Evolutionary conservation across 352 stramenopile species (phyloP).

Genomic region (Globisporangium acanthophoron): DNA sequence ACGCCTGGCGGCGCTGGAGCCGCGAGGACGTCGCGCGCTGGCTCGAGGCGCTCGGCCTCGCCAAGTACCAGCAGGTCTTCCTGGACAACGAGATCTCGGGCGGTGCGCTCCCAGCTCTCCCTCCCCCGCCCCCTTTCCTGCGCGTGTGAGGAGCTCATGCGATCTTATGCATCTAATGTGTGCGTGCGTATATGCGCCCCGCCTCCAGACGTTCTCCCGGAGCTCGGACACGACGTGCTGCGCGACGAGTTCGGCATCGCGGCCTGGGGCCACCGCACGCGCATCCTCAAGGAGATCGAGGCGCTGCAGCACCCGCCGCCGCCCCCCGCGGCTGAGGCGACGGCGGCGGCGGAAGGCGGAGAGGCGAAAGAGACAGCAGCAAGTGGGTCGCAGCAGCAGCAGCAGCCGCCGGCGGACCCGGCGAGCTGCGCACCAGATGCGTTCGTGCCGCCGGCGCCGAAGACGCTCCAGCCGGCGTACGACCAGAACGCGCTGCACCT

Average conservation of each 20-base stretch:
- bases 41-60: slow-evolving; percentile 13
- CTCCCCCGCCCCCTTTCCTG: neutral
- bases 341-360: neutral
- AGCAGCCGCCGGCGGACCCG: slow-evolving; percentile 2
- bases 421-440: neutral
- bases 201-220: slow-evolving; percentile 39
- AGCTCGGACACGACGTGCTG: slow-evolving; percentile 56
- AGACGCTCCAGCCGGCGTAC: neutral
- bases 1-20: slow-evolving; percentile 11
- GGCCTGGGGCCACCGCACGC: slow-evolving; percentile 54
- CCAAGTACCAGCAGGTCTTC: slow-evolving; percentile 33
- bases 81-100: slow-evolving; percentile 49
- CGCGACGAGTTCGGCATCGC: slow-evolving; percentile 59
- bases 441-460: neutral
- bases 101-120: slow-evolving; percentile 13
- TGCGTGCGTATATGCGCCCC: neutral
- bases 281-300: slow-evolving; percentile 53
- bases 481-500: slow-evolving; percentile 58
- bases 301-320: slow-evolving; percentile 19
- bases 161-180: too few species aligned
- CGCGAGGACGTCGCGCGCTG: slow-evolving; percentile 17
- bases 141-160: neutral
- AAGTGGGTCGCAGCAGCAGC: neutral
- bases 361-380: neutral
- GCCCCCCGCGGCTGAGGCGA: too few species aligned